Evolutionary conservation across 805 yeast species (phyloP).

Genomic region (Barnettozyma pratensis): DNA sequence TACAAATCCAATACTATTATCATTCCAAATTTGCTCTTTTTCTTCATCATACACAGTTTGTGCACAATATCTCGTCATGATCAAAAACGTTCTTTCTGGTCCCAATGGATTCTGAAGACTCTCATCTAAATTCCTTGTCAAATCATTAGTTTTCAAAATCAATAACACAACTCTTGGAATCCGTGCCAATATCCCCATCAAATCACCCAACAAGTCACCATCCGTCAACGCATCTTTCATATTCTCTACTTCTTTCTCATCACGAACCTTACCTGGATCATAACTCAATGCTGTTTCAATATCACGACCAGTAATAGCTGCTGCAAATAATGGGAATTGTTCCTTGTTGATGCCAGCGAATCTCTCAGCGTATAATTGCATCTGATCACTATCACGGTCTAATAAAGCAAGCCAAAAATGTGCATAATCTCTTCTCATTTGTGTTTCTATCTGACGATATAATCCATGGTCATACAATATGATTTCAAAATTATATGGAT

Average conservation of each 20-base stretch:
- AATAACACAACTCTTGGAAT: slow-evolving; percentile 85
- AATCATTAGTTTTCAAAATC: slow-evolving; percentile 89
- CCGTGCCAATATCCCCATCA: slow-evolving; percentile 72
- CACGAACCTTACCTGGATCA: slow-evolving; percentile 51
- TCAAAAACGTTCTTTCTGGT: slow-evolving; percentile 78
- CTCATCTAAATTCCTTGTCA: slow-evolving; percentile 87
- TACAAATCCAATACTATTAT: neutral
- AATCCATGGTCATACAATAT: slow-evolving; percentile 92
- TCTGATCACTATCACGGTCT: slow-evolving; percentile 57
- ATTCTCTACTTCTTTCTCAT: slow-evolving; percentile 54
- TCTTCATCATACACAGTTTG: slow-evolving; percentile 68
- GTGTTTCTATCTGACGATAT: slow-evolving; percentile 75
- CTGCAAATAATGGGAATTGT: slow-evolving; percentile 79
- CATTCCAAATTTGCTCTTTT: slow-evolving; percentile 29
- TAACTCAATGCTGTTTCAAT: slow-evolving; percentile 67
- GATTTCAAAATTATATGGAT: slow-evolving; percentile 79
- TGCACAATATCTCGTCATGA: slow-evolving; percentile 89
- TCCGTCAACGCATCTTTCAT: slow-evolving; percentile 64
- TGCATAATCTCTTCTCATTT: slow-evolving; percentile 77
- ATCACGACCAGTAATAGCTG: slow-evolving; percentile 94
- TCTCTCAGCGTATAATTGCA: slow-evolving; percentile 68
- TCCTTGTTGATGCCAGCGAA: slow-evolving; percentile 77
- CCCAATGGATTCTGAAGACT: slow-evolving; percentile 77
- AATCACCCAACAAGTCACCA: slow-evolving; percentile 59
- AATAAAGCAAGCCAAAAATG: slow-evolving; percentile 88